Percentiles rank a stretch among this genome's conserved stretches.
phyloP scores from a whole-genome alignment of 768 basidiomycete genomes.

The Mycena albidolilacea region DNA sequence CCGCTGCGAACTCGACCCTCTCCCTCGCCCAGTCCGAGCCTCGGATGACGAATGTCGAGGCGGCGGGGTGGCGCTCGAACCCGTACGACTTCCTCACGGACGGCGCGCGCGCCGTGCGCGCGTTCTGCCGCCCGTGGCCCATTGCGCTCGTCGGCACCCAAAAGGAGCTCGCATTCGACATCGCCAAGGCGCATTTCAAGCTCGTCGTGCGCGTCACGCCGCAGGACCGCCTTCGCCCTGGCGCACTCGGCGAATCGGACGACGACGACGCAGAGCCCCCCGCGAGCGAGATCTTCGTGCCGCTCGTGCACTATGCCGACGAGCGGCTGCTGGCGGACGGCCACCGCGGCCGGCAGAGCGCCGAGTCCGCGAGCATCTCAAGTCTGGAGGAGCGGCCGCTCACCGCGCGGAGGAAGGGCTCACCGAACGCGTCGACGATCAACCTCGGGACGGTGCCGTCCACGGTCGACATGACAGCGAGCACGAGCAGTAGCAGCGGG shows the following conservation, averaged over 20 bases:
- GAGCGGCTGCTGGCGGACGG: constrained; percentile 46
- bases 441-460: constrained; percentile 30
- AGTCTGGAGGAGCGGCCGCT: constrained; percentile 23
- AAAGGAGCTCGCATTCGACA: constrained; percentile 80
- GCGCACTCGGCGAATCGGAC: constrained; percentile 25
- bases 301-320: constrained; percentile 89
- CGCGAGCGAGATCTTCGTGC: constrained; percentile 93
- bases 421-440: constrained; percentile 34
- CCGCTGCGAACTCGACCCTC: constrained; percentile 50
- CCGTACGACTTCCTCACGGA: constrained; percentile 84
- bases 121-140: constrained; percentile 91
- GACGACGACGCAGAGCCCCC: constrained; percentile 50
- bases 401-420: constrained; percentile 17
- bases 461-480: constrained; percentile 30
- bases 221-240: constrained; percentile 62
- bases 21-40: constrained; percentile 48
- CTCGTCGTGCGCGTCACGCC: constrained; percentile 74
- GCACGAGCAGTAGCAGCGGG: constrained; percentile 36
- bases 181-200: constrained; percentile 78
- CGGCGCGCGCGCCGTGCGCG: constrained; percentile 87
- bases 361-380: constrained; percentile 28
- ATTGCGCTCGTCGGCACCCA: constrained; percentile 79
- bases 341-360: constrained; percentile 32
- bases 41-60: constrained; percentile 42
- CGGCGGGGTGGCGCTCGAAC: constrained; percentile 58